A percentile compares a stretch with the other conserved stretches of the same genome.
Conservation (phyloP, 768 basidiomycete genomes). For the Tulasnella sp. region DNA sequence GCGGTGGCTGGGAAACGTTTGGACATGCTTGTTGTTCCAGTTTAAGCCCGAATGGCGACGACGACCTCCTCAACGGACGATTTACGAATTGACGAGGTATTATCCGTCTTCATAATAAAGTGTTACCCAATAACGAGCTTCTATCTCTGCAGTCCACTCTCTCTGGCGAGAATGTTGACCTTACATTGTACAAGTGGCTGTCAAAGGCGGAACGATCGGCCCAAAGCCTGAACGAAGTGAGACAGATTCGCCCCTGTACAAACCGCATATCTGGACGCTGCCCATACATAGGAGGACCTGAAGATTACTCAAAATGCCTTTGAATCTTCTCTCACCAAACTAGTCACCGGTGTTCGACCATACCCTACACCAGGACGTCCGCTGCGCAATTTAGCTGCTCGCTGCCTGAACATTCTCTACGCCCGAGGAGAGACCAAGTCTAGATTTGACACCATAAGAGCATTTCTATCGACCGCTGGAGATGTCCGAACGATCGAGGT, state of each 20-base stretch:
- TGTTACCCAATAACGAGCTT: not conserved
- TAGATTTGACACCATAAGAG: constrained; percentile 76
- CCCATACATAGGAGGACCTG: constrained; percentile 43
- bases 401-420: constrained; percentile 67
- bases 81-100: not conserved
- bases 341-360: constrained; percentile 49
- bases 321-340: constrained; percentile 53
- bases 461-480: constrained; percentile 58
- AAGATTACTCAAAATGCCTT: constrained; percentile 51
- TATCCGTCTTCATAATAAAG: not conserved
- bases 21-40: not conserved
- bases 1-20: not conserved
- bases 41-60: not conserved
- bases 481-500: constrained; percentile 53
- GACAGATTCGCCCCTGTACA: constrained; percentile 21
- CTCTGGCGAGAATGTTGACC: constrained; percentile 61
- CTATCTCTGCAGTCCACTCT: constrained; percentile 42
- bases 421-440: constrained; percentile 69
- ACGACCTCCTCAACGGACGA: not conserved
- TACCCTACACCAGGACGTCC: constrained; percentile 85
- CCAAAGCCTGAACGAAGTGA: constrained; percentile 38
- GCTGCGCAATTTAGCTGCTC: constrained; percentile 61
- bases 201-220: constrained; percentile 51
- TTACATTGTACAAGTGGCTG: constrained; percentile 80
- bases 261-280: not conserved